Evolutionary conservation across 2,329 filamentous ascomycete species (phyloP).

Genomic region (Dryadomyces sulphureus): DNA sequence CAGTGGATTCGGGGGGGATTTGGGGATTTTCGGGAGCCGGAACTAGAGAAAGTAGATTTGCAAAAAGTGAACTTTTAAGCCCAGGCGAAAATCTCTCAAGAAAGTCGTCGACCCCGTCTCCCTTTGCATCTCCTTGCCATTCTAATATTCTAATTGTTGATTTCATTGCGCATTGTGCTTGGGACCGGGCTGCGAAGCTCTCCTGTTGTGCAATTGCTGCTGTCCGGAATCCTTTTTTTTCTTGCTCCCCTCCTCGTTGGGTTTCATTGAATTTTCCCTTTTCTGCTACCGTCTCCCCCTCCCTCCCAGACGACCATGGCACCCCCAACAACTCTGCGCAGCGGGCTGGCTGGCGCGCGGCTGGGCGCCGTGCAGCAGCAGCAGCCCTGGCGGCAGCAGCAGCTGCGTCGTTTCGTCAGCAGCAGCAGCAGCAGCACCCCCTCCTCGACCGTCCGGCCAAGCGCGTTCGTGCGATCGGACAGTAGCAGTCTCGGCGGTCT

Average conservation of each 20-base stretch:
- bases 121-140: neutral
- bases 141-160: neutral
- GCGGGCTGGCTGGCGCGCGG: conserved; percentile 16
- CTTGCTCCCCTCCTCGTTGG: neutral
- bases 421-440: conserved; percentile 10
- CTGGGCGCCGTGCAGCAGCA: conserved; percentile 11
- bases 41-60: neutral
- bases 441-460: neutral
- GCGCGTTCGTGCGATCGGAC: neutral
- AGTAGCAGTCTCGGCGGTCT: conserved; percentile 8
- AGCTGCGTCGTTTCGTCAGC: conserved; percentile 14
- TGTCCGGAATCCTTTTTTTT: neutral
- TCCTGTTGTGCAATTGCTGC: neutral
- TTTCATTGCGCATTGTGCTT: neutral
- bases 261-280: neutral
- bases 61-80: neutral
- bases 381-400: conserved; percentile 9
- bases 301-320: conserved; percentile 13
- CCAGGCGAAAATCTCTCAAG: neutral
- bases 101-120: neutral
- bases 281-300: neutral
- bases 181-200: neutral
- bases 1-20: too few species aligned
- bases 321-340: conserved; percentile 18
- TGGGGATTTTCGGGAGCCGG: neutral